A percentile compares a stretch with the other conserved stretches of the same genome.
Conservation (phyloP, 116 monocot genomes). For the Dioscorea cayenensis region DNA sequence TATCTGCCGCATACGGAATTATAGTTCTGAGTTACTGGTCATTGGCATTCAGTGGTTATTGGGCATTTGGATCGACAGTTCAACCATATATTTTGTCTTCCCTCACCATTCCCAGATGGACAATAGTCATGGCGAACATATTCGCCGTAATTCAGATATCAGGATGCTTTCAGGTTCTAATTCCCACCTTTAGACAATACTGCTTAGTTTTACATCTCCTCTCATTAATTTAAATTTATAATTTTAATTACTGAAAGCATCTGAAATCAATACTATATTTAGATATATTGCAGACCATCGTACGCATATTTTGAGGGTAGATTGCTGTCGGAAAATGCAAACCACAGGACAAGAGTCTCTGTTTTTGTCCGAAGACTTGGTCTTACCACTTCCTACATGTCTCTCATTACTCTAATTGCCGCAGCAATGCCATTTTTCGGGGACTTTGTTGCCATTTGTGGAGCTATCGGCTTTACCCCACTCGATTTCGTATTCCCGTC, state of each 20-base stretch:
- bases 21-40: constrained; percentile 36
- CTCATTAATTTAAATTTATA: no score
- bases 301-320: constrained; percentile 28
- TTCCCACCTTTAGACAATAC: neutral
- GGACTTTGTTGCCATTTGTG: constrained; percentile 46
- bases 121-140: constrained; percentile 47
- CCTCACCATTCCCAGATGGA: constrained; percentile 36
- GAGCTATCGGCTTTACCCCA: constrained; percentile 52
- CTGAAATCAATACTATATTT: neutral
- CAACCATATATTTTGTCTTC: constrained; percentile 48
- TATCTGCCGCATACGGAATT: constrained; percentile 37
- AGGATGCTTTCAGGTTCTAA: constrained; percentile 49
- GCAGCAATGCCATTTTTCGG: constrained; percentile 52
- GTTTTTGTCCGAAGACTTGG: constrained; percentile 10
- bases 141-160: constrained; percentile 48
- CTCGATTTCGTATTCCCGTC: constrained; percentile 49
- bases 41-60: constrained; percentile 44
- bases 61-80: constrained; percentile 52
- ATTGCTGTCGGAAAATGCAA: neutral
- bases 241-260: no score
- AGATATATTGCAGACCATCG: constrained; percentile 56
- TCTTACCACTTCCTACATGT: constrained; percentile 34
- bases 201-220: neutral
- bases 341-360: no score
- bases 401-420: constrained; percentile 29